A percentile compares a stretch with the other conserved stretches of the same genome.
These are phyloP conservation scores for Stygiomarasmius scandens DNA, from an alignment of 1,284 basidiomycete genomes.

Conservation along the genomic window DNA sequence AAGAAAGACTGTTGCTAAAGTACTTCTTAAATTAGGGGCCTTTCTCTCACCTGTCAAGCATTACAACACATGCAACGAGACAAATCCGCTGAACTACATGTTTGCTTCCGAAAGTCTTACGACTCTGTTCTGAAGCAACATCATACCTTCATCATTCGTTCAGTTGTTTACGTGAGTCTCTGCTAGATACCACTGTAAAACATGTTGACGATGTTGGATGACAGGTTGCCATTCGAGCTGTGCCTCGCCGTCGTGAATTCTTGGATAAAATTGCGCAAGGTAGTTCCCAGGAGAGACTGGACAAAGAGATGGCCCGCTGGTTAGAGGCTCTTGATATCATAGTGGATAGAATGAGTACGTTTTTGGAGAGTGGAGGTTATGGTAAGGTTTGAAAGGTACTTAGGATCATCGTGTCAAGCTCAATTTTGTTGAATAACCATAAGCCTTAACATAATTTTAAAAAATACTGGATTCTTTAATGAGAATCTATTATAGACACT, in stretches of 20 bases:
- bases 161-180: slow-evolving; percentile 81
- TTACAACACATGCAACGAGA: slow-evolving; percentile 79
- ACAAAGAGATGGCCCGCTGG: slow-evolving; percentile 80
- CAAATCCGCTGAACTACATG: slow-evolving; percentile 70
- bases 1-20: slow-evolving; percentile 19
- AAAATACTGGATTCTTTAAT: too few relatives aligned
- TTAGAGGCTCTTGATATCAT: slow-evolving; percentile 76
- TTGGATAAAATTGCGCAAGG: slow-evolving; percentile 86
- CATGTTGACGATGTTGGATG: slow-evolving; percentile 1
- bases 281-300: slow-evolving; percentile 74
- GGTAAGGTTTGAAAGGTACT: slow-evolving; percentile 52
- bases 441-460: background rate
- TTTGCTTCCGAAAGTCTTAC: slow-evolving; percentile 88
- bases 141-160: slow-evolving; percentile 84
- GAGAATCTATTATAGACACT: too few relatives aligned
- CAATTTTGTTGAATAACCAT: too few relatives aligned
- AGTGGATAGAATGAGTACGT: slow-evolving; percentile 65
- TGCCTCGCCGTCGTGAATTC: slow-evolving; percentile 86
- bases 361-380: slow-evolving; percentile 69
- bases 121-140: slow-evolving; percentile 82
- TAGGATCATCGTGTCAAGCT: background rate
- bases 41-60: slow-evolving; percentile 83
- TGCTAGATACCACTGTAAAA: too few relatives aligned
- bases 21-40: slow-evolving; percentile 64
- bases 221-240: slow-evolving; percentile 95